Conservation (phyloP, 148 eudicot species). For the Spergularia marina region DNA sequence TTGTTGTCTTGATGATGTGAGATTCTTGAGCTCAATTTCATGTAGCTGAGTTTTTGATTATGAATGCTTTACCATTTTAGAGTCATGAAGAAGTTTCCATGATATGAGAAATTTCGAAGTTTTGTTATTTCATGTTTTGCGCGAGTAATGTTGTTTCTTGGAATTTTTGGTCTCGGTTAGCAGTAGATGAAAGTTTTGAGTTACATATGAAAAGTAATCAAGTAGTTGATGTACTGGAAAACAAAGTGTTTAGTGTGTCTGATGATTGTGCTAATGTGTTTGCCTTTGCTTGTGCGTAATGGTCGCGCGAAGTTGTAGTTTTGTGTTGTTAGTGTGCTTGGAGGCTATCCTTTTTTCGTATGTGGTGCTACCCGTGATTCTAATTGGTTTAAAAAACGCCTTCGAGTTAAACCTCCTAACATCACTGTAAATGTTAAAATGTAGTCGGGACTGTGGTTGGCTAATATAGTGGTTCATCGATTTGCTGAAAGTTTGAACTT, state of each 20-base stretch:
- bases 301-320: neutral
- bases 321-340: neutral
- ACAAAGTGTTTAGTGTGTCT: neutral
- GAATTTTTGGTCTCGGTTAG: neutral
- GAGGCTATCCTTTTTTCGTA: neutral
- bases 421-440: neutral
- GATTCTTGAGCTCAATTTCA: neutral
- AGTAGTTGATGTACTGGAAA: neutral
- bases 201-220: neutral
- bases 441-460: neutral
- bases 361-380: neutral
- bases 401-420: neutral
- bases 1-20: neutral
- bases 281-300: neutral
- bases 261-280: neutral
- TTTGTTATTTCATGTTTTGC: neutral
- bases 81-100: neutral
- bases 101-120: neutral
- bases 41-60: neutral
- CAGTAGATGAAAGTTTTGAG: neutral
- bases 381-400: neutral
- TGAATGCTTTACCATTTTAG: neutral
- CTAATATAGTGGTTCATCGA: neutral
- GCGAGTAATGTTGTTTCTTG: neutral
- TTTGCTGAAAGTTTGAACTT: neutral